phyloP scores from a whole-genome alignment of 2,329 filamentous ascomycete genomes.

The Nothophoma quercina region DNA sequence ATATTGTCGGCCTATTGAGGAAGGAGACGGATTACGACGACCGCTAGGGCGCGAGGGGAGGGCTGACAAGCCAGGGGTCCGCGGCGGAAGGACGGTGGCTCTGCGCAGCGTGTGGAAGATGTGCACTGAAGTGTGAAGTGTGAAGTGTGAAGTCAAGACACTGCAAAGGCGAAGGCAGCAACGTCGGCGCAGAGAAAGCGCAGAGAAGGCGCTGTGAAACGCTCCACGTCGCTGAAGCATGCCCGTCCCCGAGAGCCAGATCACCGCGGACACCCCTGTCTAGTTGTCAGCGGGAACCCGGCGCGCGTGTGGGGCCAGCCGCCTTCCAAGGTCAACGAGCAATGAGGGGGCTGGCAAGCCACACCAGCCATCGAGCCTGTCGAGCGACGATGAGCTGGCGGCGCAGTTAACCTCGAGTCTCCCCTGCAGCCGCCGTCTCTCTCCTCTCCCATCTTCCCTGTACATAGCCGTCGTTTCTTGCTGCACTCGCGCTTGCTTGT shows the following conservation, averaged over 20 bases:
- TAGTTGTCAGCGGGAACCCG: background rate
- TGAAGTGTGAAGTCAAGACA: background rate
- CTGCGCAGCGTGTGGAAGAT: background rate
- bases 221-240: constrained; percentile 1
- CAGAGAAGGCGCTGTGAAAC: constrained; percentile 18
- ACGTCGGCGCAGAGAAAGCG: background rate
- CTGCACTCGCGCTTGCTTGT: constrained; percentile 8
- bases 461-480: constrained; percentile 25
- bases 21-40: constrained; percentile 20
- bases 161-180: background rate
- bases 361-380: constrained; percentile 19
- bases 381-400: constrained; percentile 27
- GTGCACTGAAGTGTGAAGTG: background rate
- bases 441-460: constrained; percentile 24
- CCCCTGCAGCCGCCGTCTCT: constrained; percentile 11
- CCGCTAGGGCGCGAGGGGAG: constrained; percentile 4
- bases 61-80: constrained; percentile 4
- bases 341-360: constrained; percentile 13
- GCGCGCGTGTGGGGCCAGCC: constrained; percentile 2
- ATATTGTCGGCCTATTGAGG: constrained; percentile 27
- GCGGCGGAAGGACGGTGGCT: background rate
- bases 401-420: constrained; percentile 22
- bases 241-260: constrained; percentile 4
- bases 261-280: background rate
- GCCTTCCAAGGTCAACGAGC: background rate